Evolutionary conservation across 768 basidiomycete species (phyloP).

Genomic region (Boletus reticulatus): DNA sequence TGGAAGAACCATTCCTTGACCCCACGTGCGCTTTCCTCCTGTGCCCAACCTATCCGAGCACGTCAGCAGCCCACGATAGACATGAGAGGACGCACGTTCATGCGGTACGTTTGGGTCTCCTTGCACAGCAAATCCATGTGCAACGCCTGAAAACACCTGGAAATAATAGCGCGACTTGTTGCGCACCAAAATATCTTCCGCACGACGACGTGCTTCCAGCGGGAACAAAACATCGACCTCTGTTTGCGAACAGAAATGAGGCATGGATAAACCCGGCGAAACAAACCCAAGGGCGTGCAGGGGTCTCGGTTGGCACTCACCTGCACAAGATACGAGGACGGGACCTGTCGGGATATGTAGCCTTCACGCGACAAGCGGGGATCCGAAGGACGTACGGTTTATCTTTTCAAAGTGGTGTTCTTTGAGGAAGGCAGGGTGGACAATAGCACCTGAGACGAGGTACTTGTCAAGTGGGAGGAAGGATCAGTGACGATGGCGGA

Average conservation of each 20-base stretch:
- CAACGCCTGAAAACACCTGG: slow-evolving; percentile 51
- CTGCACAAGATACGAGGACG: slow-evolving; percentile 23
- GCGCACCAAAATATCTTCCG: slow-evolving; percentile 52
- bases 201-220: slow-evolving; percentile 45
- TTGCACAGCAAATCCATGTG: slow-evolving; percentile 23
- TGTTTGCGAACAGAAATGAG: slow-evolving; percentile 10
- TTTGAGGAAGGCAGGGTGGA: slow-evolving; percentile 49
- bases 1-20: slow-evolving; percentile 48
- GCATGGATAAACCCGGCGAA: too few relatives aligned
- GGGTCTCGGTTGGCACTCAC: slow-evolving; percentile 1
- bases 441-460: slow-evolving; percentile 41
- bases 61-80: not conserved
- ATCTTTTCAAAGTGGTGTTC: slow-evolving; percentile 52
- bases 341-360: slow-evolving; percentile 9
- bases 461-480: too few relatives aligned
- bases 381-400: slow-evolving; percentile 35
- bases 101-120: slow-evolving; percentile 13
- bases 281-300: not conserved
- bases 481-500: too few relatives aligned
- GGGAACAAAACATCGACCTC: slow-evolving; percentile 54
- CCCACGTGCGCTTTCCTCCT: slow-evolving; percentile 52
- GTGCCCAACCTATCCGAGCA: slow-evolving; percentile 50
- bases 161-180: slow-evolving; percentile 49
- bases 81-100: slow-evolving; percentile 14
- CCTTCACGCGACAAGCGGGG: not conserved